Base-by-base conservation (phyloP, 1,284 basidiomycete species). In the Ganoderma boninense region DNA sequence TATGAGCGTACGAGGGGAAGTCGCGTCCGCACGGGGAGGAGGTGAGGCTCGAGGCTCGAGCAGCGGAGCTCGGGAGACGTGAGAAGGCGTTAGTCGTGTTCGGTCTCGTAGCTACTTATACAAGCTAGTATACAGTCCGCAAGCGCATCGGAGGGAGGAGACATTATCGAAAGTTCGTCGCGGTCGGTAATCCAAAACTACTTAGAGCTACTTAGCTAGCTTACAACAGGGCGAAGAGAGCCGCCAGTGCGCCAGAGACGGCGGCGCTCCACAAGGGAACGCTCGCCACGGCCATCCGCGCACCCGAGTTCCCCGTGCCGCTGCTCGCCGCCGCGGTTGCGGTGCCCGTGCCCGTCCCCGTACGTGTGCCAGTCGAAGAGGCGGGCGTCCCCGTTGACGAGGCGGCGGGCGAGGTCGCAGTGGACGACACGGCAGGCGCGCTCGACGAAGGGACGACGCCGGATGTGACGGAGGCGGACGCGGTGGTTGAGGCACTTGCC, bases 271-370 rank as follows among this genome's bases (percentile, higher is more conserved):
- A 65, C 23, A 66, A 8, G 23, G 59, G 67, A 16, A 42, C 18
- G 23, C 26, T 20, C 18, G 54, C 35, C 3, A 60, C 56, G 18
- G 57, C 44, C 32, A 26, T 23, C 32, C 35, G 56, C 20, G 56
- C 35, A 5, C 67, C 62, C 5, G 56, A 68, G 56, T 68, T 68
- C 18, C 66, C 66, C 6, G 35, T 46, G 63, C 35, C n/a, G 18
- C 3, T 64, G 46, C 29, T 62, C 26, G 40, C 38, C 4, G 43
- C 61, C n/a, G 42, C n/a, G 10, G 40, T 35, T 2, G 43, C 42
- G 26, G 43, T 46, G 26, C 44, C 44, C 44, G 62, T 35, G 40
- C 32, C 35, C 20, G 40, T 44, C 13, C 61, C 29, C 1, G 61
- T 62, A 18, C n/a, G n/a, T 7, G 40, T 14, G 42, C 40, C 35